Evolutionary conservation across 495 filamentous ascomycete species (phyloP), one percentile per base, ranked within the genome.

Genomic region (Achaetomiella virescens): DNA sequence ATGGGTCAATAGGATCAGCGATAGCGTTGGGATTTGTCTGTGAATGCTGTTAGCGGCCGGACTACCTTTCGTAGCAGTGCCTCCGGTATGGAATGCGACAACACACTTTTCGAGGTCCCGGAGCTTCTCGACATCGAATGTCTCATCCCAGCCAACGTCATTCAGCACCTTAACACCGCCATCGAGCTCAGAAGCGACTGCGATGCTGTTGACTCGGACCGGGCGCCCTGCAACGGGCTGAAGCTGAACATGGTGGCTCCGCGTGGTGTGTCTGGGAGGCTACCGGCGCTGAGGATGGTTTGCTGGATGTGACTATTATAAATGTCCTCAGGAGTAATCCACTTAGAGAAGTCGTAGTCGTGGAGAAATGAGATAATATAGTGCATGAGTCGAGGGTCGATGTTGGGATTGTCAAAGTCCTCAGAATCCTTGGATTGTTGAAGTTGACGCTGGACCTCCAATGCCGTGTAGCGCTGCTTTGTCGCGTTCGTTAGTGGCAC

Each of bases 61-160:
- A 31, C 15, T 21, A 5, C 2, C 8, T 21, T n/a, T 18, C 11
- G n/a, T 25, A 3, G 1, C n/a, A n/a, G n/a, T n/a, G n/a, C 1
- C 22, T 37, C 8, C 22, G 0, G 12, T n/a, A 1, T 25, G 14
- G 29, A n/a, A 42, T 45, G 35, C 14, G 36, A 33, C 20, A 35
- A 15, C 46, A 3, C 78, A 95, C 89, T 88, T 91, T 72, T 97
- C 93, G 54, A 99, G 76, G 71, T 89, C 88, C 60, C 82, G 83
- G 31, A 98, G 78, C 74, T 90, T 85, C 52, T 78, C 78, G 17
- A 81, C 79, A 65, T 95, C 87, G 65, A 99, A 97, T 17, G 79
- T 76, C 66, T 91, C 88, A 66, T 97, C 91, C 93, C 93, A 99
- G 54, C 93, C 93, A 33, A 96, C 89, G 66, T 96, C 92, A 14